phyloP scores from a whole-genome alignment of 2,329 filamentous ascomycete genomes.

The Sclerotinia glacialis region DNA sequence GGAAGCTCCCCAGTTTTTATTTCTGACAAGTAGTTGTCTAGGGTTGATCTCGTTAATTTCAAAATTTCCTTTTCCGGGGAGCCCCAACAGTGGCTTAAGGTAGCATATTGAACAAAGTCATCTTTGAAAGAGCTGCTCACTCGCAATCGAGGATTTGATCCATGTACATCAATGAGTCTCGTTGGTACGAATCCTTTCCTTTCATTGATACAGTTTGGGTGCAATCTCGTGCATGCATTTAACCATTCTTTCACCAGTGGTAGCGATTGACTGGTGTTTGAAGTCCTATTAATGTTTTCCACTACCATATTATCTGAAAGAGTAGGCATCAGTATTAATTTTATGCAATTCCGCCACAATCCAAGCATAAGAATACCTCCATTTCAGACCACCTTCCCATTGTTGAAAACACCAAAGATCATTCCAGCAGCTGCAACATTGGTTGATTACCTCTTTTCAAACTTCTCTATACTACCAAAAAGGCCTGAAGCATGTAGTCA shows the following conservation, averaged over 20 bases:
- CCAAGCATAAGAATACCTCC: neutral
- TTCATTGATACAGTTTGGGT: neutral
- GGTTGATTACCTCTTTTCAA: no score
- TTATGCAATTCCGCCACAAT: neutral
- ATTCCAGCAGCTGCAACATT: no score
- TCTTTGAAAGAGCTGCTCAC: neutral
- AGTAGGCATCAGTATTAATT: rapidly evolving
- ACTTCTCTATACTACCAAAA: neutral
- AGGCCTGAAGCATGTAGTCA: neutral
- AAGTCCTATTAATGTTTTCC: neutral
- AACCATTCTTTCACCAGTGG: neutral
- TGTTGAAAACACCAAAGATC: no score
- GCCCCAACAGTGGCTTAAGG: neutral
- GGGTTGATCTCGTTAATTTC: neutral
- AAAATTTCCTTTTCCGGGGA: neutral
- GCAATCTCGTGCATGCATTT: neutral
- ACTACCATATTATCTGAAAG: neutral
- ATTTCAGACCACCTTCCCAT: no score
- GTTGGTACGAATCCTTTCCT: neutral
- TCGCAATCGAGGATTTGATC: neutral
- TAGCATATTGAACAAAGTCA: neutral
- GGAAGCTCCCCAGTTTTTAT: neutral
- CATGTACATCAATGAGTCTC: neutral
- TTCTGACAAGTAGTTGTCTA: neutral
- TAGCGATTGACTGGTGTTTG: neutral